Percentiles rank a stretch among this genome's conserved stretches.
Conservation (phyloP, 2,329 filamentous ascomycete species). For the Coccinonectria pachysandricola region DNA sequence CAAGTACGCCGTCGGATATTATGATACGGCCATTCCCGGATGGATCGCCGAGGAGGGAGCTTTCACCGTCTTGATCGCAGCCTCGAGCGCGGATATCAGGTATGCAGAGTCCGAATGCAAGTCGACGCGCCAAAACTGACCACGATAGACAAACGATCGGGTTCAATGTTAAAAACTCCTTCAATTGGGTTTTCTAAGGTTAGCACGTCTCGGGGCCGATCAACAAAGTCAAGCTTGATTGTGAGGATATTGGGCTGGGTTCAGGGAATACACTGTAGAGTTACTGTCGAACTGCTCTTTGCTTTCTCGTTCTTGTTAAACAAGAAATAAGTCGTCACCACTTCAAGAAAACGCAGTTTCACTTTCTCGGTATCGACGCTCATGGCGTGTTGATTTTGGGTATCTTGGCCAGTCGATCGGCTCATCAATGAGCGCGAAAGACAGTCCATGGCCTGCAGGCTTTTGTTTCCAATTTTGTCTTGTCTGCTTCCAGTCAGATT, state of each 20-base stretch:
- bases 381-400: too few relatives aligned
- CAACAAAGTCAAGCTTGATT: too few relatives aligned
- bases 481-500: constrained; percentile 3
- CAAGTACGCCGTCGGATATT: constrained; percentile 49
- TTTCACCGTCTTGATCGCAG: constrained; percentile 51
- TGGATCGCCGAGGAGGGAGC: constrained; percentile 58
- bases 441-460: neutral
- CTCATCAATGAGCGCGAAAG: too few relatives aligned
- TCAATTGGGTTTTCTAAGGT: constrained; percentile 54
- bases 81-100: constrained; percentile 54
- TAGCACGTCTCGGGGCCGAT: too few relatives aligned
- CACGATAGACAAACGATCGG: constrained; percentile 31
- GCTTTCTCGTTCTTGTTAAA: too few relatives aligned
- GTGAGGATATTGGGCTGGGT: too few relatives aligned
- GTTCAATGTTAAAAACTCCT: constrained; percentile 54
- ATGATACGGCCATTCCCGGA: constrained; percentile 44
- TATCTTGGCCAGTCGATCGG: too few relatives aligned
- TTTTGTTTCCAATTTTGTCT: constrained; percentile 1
- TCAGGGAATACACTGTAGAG: too few relatives aligned
- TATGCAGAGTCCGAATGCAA: constrained; percentile 23
- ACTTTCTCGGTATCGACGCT: too few relatives aligned
- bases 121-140: constrained; percentile 2
- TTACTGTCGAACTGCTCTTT: too few relatives aligned
- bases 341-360: too few relatives aligned
- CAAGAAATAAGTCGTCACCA: too few relatives aligned